Percentiles rank a stretch among this genome's conserved stretches.
phyloP scores from a whole-genome alignment of 1,284 basidiomycete genomes.

The Mycosarcoma mackinlayi region DNA sequence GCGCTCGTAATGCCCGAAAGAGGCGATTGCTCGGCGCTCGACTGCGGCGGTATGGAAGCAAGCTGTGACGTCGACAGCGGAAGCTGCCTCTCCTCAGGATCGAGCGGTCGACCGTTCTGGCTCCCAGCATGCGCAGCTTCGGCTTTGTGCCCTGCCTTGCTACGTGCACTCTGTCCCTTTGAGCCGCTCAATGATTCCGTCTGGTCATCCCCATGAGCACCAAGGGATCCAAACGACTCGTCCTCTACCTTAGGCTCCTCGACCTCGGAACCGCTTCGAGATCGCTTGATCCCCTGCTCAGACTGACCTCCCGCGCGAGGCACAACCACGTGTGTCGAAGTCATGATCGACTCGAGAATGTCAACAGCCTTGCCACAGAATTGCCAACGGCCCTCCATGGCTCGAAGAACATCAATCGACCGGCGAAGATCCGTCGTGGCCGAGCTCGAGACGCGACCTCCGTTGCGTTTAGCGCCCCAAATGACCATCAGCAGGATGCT shows the following conservation, averaged over 20 bases:
- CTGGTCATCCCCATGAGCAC: not conserved
- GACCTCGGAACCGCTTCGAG: constrained; percentile 22
- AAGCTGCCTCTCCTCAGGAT: constrained; percentile 29
- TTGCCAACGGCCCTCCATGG: constrained; percentile 51
- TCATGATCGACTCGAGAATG: constrained; percentile 47
- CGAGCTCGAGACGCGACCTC: constrained; percentile 47
- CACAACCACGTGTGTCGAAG: constrained; percentile 37
- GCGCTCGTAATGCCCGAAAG: constrained; percentile 9
- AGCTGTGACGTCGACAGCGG: constrained; percentile 47
- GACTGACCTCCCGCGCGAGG: constrained; percentile 4
- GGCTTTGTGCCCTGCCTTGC: constrained; percentile 6
- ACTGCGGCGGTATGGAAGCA: constrained; percentile 26
- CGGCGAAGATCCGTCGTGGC: constrained; percentile 53
- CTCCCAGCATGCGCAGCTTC: constrained; percentile 8
- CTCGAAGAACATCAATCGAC: constrained; percentile 49
- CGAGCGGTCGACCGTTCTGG: constrained; percentile 15
- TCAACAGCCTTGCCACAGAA: constrained; percentile 49
- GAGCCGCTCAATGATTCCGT: not conserved
- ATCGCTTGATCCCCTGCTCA: constrained; percentile 47
- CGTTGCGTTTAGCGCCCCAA: constrained; percentile 54
- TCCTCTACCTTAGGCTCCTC: constrained; percentile 9
- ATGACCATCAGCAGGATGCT: constrained; percentile 55
- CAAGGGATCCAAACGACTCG: not conserved
- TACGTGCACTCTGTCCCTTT: not conserved
- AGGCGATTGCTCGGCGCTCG: constrained; percentile 36